These are phyloP conservation scores for Carex cristatella DNA, from an alignment of 176 grass and related monocot species.

Conservation along the genomic window DNA sequence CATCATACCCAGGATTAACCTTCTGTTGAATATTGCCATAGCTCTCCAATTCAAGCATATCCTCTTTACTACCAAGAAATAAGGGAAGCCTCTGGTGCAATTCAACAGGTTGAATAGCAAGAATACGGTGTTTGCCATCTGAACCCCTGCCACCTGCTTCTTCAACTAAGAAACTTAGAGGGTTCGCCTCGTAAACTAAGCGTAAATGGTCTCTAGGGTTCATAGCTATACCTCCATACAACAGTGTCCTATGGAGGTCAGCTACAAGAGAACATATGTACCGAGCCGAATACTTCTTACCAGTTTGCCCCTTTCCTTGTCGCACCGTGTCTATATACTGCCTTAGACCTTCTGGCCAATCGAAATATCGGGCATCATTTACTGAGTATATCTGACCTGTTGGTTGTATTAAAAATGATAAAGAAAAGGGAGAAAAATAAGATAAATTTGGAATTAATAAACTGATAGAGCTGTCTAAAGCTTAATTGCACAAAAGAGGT, in stretches of 20 bases:
- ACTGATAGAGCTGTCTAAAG: not conserved
- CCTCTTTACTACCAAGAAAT: conserved; percentile 78
- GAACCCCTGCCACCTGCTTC: conserved; percentile 79
- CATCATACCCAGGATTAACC: conserved; percentile 88
- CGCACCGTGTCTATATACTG: conserved; percentile 83
- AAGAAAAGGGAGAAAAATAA: not conserved
- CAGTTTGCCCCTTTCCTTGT: conserved; percentile 82
- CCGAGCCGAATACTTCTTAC: conserved; percentile 89
- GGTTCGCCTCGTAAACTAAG: conserved; percentile 85
- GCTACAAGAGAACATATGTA: conserved; percentile 89
- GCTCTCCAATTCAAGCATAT: conserved; percentile 93
- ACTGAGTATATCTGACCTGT: conserved; percentile 97
- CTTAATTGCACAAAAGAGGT: not conserved
- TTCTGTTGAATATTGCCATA: conserved; percentile 81
- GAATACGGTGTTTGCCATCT: conserved; percentile 69
- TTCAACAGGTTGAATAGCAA: conserved; percentile 80
- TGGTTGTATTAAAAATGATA: conserved; percentile 25
- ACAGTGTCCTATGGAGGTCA: conserved; percentile 77
- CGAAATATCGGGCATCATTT: conserved; percentile 85
- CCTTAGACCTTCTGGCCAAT: conserved; percentile 86
- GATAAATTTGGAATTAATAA: not conserved
- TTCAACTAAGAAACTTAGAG: conserved; percentile 84
- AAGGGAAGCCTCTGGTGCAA: conserved; percentile 84
- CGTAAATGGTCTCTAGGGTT: conserved; percentile 92
- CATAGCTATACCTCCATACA: conserved; percentile 87